Percentiles rank a stretch among this genome's conserved stretches.
Evolutionary conservation across 2,329 filamentous ascomycete genomes (phyloP).

Genomic region (Chaetothyriales sp.): DNA sequence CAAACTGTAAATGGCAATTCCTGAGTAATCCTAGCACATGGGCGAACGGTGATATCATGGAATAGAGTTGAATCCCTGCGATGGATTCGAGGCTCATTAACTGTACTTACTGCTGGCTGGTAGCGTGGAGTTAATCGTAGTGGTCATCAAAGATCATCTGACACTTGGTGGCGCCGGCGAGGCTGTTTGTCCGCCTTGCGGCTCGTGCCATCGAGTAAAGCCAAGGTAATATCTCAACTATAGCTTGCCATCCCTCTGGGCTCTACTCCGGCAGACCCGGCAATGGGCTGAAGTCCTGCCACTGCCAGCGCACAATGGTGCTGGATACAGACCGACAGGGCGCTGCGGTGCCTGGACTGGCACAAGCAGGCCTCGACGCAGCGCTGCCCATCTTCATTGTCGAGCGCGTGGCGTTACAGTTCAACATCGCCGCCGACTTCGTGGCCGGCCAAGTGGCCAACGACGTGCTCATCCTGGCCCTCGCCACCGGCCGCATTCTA

Average conservation of each 20-base stretch:
- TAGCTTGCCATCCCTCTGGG: conserved; percentile 9
- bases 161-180: no score
- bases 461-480: conserved; percentile 83
- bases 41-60: no score
- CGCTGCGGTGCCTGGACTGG: no score
- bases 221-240: not conserved
- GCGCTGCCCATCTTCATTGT: conserved; percentile 81
- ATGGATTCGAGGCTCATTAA: no score
- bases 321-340: conserved; percentile 59
- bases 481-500: conserved; percentile 83
- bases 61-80: no score
- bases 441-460: conserved; percentile 94
- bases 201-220: not conserved
- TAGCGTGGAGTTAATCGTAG: no score
- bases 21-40: no score
- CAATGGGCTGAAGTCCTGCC: conserved; percentile 2
- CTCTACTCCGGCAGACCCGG: conserved; percentile 10
- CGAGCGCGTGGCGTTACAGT: conserved; percentile 82
- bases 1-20: no score
- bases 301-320: conserved; percentile 44
- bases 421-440: conserved; percentile 88
- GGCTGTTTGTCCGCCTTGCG: not conserved
- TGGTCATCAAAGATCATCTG: no score
- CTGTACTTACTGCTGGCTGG: no score
- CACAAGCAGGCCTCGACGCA: conserved; percentile 45